Evolutionary conservation across 345 rosid species (phyloP), one percentile per base, ranked within the genome.

Genomic region (Melastoma malabathricum): DNA sequence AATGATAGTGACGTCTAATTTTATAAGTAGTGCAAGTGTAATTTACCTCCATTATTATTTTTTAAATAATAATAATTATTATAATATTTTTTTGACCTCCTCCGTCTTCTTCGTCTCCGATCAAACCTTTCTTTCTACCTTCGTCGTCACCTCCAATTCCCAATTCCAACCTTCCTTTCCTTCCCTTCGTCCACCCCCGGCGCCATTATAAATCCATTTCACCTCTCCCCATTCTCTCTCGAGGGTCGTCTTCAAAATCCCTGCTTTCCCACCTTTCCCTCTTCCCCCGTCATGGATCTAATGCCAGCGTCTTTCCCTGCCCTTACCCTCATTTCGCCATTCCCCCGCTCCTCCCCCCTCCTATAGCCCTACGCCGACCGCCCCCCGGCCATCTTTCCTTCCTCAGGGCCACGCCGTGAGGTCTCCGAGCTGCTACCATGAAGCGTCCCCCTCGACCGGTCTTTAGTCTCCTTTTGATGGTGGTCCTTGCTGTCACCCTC

Each of bases 401-500:
- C 55, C 41, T 34, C 41, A 34, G 41, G 12, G 50, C 48, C 44
- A 8, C 56, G 13, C 18, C 25, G 25, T 22, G 25, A 22, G 25
- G 25, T 22, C 25, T 22, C 25, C 25, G 25, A 22, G 4, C 25
- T 15, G 49, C 43, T 6, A 56, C 63, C 53, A 89, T 85, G 86
- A 89, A 89, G 67, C 72, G 84, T 58, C 75, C 97, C 45, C 69
- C 76, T 29, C 79, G 88, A 31, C 86, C 90, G 43, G 60, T 83
- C 49, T 63, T 72, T 51, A 76, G 80, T 58, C 64, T 79, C 48
- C 61, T 86, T 9, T 50, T 86, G 34, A 79, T 89, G 65, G 52
- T 70, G 1, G 68, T 68, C 55, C 61, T 86, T 68, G 75, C 79
- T 55, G 60, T 63, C 17, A 71, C 81, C 4, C 77, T 86, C 47